Evolutionary conservation across 192 early-diverging fungal species (phyloP), one percentile per base, ranked within the genome.

Genomic region (Coemansia sp.): DNA sequence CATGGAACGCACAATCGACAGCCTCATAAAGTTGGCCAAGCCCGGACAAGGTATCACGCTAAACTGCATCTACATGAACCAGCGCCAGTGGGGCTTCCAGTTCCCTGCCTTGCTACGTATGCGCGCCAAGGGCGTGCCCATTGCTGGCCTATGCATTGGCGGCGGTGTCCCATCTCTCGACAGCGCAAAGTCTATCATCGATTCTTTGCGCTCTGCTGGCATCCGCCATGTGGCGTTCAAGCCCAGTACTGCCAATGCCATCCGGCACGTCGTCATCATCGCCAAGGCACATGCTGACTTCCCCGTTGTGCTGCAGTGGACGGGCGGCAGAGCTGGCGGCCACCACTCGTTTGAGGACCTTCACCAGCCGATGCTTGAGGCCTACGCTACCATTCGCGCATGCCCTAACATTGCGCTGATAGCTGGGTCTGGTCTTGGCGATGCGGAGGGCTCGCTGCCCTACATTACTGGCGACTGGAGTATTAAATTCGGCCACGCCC

Each of bases 261-360:
- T 97, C 85, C 90, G 93, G 38, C 79, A 87, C 11, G 94, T 95
- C 58, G 92, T 94, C 63, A 84, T 90, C 15, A 94, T 98, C 80
- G 95, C 95, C 55, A 89, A 90, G 71, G 86, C 87, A 38, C 89
- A 94, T 70, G 90, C 91, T 7, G 88, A 90, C 33, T 94, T 96
- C 87, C 93, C 96, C 7, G 88, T 98, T 58, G 87, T 98, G 58
- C 85, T 97, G 66, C 94, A 98, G 79, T 98, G 96, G 96, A 98
- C 96, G 22, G 95, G 96, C 84, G 96, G 96, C 33, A 90, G 95
- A 69, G 95, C 90, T 39, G 96, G 96, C 73, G 96, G 96, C n/a
- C 96, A 98, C 84, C 96, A 98, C 89, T 94, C 92, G 72, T 97
- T 92, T 67, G 96, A 97, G 84, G 96, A 98, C 84, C 92, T 96